These are phyloP conservation scores for Spergularia azorica DNA, from an alignment of 179 eudicot species.

Conservation along the genomic window DNA sequence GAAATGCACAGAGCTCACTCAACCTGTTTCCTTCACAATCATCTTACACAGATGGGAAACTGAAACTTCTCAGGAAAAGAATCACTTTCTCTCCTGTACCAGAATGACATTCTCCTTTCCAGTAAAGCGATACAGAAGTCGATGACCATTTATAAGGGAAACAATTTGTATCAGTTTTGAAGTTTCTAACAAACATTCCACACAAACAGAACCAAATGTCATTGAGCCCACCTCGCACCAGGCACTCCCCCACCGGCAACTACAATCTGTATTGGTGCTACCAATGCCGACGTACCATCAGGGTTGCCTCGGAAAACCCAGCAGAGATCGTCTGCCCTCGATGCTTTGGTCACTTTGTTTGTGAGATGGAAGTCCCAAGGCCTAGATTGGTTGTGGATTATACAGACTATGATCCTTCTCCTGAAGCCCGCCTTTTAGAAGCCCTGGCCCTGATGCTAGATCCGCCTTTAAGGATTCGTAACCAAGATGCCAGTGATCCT, in stretches of 20 bases:
- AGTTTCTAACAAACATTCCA: background rate
- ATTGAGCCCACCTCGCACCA: slow-evolving; percentile 34
- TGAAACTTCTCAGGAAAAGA: slow-evolving; percentile 23
- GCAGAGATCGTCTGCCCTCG: slow-evolving; percentile 52
- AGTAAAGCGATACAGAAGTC: background rate
- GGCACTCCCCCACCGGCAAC: slow-evolving; percentile 21
- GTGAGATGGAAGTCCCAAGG: slow-evolving; percentile 43
- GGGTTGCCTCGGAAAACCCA: slow-evolving; percentile 38
- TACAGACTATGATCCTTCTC: slow-evolving; percentile 51
- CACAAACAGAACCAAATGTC: slow-evolving; percentile 31
- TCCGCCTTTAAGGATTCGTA: slow-evolving; percentile 36
- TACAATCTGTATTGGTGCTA: slow-evolving; percentile 64
- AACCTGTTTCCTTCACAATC: slow-evolving; percentile 22
- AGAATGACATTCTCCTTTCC: slow-evolving; percentile 22
- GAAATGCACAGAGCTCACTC: slow-evolving; percentile 21
- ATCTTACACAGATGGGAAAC: slow-evolving; percentile 13
- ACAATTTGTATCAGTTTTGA: background rate
- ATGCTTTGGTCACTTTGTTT: slow-evolving; percentile 58
- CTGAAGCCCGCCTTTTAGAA: slow-evolving; percentile 58
- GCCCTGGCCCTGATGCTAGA: slow-evolving; percentile 56
- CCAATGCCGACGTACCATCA: slow-evolving; percentile 57
- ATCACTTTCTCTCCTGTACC: slow-evolving; percentile 29
- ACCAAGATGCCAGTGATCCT: slow-evolving; percentile 16
- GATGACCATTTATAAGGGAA: slow-evolving; percentile 4
- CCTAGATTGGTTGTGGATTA: slow-evolving; percentile 38